Base-by-base conservation (phyloP, 2,329 filamentous ascomycete genomes). In the Drechslerella dactyloides region DNA sequence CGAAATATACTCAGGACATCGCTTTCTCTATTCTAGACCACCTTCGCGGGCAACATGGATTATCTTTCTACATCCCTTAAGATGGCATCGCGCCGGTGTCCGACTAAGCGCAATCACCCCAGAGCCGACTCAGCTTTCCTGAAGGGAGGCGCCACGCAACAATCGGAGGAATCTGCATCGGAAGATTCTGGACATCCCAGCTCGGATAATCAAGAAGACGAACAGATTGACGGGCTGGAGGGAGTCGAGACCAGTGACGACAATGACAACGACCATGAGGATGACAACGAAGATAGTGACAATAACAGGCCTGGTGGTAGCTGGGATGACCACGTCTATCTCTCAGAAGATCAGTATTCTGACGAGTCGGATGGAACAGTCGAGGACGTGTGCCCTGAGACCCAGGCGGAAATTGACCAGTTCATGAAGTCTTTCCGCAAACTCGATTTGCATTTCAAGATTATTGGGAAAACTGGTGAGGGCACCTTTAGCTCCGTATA, bases 401-500 rank as follows among this genome's bases (percentile, higher is more conserved):
- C 96, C 13, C 85, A 87, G 73, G 87, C 92, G 59, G 94, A 99
- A 79, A 99, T 99, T 86, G 86, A 87, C 58, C 90, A 88, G 75
- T 86, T 99, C 65, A 88, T 93, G 76, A 84, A 87, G 60, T 89
- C 87, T 35, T 97, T 97, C 78, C 88, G 88, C 40, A 90, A 90
- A 57, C 96, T 97, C 79, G 89, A 86, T 75, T 85, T 90, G 76
- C 87, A 89, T 66, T 99, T 93, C 80, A 88, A 93, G 59, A 82
- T 99, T 61, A 94, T 99, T 79, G 97, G 97, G 81, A 89, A 93
- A 74, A 99, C 99, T 78, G 94, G 94, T 78, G 94, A 99, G 85
- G 94, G 92, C 93, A 99, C 94, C 0, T 99, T 99, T 79, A 97
- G 94, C 0, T 97, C 94, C 1, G 94, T 99, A 11, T 99, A 99